Base-by-base conservation (phyloP, 2,329 filamentous ascomycete species). In the Corniculantispora saksenae region DNA sequence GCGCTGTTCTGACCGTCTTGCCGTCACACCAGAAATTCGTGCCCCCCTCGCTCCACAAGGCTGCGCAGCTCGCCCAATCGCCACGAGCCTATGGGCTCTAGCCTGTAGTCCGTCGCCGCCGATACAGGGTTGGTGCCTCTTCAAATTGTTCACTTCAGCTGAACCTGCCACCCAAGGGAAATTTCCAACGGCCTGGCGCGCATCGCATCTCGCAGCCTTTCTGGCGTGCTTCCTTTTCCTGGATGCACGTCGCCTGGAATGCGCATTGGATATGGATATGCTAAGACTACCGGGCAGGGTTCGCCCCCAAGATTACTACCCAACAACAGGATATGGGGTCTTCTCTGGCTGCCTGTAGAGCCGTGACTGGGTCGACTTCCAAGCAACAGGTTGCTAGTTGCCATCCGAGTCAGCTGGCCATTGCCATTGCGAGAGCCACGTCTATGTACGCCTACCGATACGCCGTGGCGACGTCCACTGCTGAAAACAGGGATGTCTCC, bases 401-500 rank as follows among this genome's bases (percentile, higher is more conserved):
- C 27, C 53, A 15, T 43, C 23, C 45, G 45, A 58, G 61, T 64
- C 61, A 64, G 54, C 54, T 64, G 54, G 27, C 23, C 58, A 43
- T 51, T 53, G 38, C 29, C 43, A 51, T 51, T 51, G 47, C 45
- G 35, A 58, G 61, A 51, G 54, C 12, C 61, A 58, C 54, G 45
- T 8, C 50, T 29, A 32, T 32, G 12, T 54, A 58, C 54, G 45
- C 13, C 50, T 29, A n/a, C n/a, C n/a, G n/a, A n/a, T n/a, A 48
- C 43, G 54, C 38, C 50, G 59, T 7, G 35, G 27, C 45, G 50
- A 65, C 63, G n/a, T 17, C 55, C 15, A 29, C 50, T 43, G 63
- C 63, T 65, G 63, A 65, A 65, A 65, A 61, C 63, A 65, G 63
- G 63, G 63, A 61, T 65, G 40, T 25, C 29, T 65, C 27, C 56